These are phyloP conservation scores for Prunus davidiana DNA, from an alignment of 306 rosid genomes.

Conservation along the genomic window DNA sequence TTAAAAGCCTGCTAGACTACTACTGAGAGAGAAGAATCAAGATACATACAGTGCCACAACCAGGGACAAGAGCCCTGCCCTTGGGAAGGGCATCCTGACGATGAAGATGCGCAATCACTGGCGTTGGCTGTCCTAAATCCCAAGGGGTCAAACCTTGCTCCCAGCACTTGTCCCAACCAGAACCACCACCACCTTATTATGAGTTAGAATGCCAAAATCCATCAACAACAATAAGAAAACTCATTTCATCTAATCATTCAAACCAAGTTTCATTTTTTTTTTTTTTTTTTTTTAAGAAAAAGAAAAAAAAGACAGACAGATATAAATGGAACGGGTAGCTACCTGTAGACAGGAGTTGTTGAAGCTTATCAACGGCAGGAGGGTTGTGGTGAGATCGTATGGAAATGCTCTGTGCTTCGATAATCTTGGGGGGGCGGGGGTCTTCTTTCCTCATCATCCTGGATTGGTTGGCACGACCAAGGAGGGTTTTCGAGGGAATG, in stretches of 20 bases:
- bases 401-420: too few species aligned
- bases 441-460: background rate
- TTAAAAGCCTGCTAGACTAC: too few species aligned
- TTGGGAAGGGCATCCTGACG: conserved; percentile 29
- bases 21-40: background rate
- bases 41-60: conserved; percentile 39
- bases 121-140: conserved; percentile 38
- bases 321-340: background rate
- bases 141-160: conserved; percentile 43
- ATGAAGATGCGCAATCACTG: conserved; percentile 34
- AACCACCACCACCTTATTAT: background rate
- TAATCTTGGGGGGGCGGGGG: background rate
- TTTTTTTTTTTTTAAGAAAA: too few species aligned
- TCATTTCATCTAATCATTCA: background rate
- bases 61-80: conserved; percentile 40
- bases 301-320: background rate
- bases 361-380: conserved; percentile 4
- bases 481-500: background rate
- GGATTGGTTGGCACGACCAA: background rate
- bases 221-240: background rate
- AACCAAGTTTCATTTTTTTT: background rate
- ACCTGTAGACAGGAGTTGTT: conserved; percentile 18
- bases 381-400: background rate
- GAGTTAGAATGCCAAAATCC: background rate
- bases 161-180: conserved; percentile 42